Conservation (phyloP, 768 basidiomycete species). For the Lactarius psammicola region DNA sequence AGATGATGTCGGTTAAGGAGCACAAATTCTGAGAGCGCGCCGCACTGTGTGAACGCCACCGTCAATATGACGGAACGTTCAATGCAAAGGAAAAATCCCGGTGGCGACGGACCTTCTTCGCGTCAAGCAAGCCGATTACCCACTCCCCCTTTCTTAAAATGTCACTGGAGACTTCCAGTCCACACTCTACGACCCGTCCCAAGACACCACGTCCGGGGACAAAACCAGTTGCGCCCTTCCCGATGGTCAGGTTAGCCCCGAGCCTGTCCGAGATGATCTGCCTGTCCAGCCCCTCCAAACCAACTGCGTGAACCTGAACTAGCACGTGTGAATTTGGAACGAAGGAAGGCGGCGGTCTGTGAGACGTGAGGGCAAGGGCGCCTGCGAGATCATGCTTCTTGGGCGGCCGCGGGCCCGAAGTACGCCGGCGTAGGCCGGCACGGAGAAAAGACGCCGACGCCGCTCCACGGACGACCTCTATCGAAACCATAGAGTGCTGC, state of each 20-base stretch:
- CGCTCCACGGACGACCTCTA: slow-evolving; percentile 67
- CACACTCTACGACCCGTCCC: slow-evolving; percentile 78
- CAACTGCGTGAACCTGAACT: slow-evolving; percentile 90
- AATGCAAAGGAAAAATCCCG: slow-evolving; percentile 8
- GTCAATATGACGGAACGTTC: slow-evolving; percentile 27
- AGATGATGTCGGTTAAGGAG: slow-evolving; percentile 77
- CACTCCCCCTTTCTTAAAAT: slow-evolving; percentile 74
- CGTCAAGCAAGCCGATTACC: slow-evolving; percentile 78
- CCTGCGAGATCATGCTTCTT: slow-evolving; percentile 29
- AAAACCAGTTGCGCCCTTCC: slow-evolving; percentile 48
- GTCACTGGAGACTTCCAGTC: slow-evolving; percentile 70
- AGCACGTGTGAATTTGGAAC: slow-evolving; percentile 69
- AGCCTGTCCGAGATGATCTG: slow-evolving; percentile 55
- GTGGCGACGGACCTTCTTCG: slow-evolving; percentile 60
- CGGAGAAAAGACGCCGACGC: slow-evolving; percentile 26
- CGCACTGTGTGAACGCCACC: slow-evolving; percentile 49
- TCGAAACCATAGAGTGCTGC: slow-evolving; percentile 85
- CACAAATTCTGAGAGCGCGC: slow-evolving; percentile 88
- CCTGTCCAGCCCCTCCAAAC: slow-evolving; percentile 71
- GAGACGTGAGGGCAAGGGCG: slow-evolving; percentile 36
- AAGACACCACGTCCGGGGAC: slow-evolving; percentile 88
- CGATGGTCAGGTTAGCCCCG: slow-evolving; percentile 30
- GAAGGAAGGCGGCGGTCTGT: slow-evolving; percentile 62
- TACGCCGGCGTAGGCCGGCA: slow-evolving; percentile 18
- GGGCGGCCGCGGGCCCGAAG: slow-evolving; percentile 9